A percentile compares a stretch with the other conserved stretches of the same genome.
These are phyloP conservation scores for Trichoderma sp. DNA, from an alignment of 2,329 filamentous ascomycete genomes.

Conservation along the genomic window DNA sequence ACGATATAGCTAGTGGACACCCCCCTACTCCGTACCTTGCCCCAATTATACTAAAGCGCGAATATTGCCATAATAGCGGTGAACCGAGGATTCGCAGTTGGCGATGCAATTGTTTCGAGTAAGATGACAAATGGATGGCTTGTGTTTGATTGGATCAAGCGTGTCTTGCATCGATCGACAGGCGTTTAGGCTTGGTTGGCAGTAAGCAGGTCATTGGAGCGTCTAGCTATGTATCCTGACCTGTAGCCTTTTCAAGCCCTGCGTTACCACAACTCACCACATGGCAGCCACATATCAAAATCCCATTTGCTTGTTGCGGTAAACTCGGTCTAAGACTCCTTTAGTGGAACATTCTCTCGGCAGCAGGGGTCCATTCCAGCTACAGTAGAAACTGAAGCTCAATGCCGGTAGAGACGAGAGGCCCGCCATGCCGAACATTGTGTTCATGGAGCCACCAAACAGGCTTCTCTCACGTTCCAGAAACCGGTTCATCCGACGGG, in stretches of 20 bases:
- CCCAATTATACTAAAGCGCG: background rate
- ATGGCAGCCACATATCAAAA: background rate
- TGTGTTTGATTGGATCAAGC: background rate
- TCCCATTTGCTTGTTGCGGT: background rate
- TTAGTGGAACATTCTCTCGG: background rate
- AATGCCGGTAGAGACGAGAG: background rate
- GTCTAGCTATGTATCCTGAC: background rate
- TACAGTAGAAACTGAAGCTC: background rate
- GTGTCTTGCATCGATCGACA: background rate
- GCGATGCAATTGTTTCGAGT: background rate
- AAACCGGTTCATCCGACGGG: background rate
- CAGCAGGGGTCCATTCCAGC: background rate
- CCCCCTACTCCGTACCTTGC: background rate
- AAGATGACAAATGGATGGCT: background rate
- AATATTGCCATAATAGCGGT: background rate
- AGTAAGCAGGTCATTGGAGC: background rate
- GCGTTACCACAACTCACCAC: background rate
- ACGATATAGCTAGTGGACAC: background rate
- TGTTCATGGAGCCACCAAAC: background rate
- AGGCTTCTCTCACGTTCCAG: background rate
- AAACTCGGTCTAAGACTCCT: background rate
- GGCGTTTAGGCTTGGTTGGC: background rate
- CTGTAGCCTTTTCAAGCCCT: background rate
- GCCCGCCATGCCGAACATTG: background rate
- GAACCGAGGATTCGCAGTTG: background rate